phyloP scores from a whole-genome alignment of 2,329 filamentous ascomycete genomes.

The Neospermospora avenae region DNA sequence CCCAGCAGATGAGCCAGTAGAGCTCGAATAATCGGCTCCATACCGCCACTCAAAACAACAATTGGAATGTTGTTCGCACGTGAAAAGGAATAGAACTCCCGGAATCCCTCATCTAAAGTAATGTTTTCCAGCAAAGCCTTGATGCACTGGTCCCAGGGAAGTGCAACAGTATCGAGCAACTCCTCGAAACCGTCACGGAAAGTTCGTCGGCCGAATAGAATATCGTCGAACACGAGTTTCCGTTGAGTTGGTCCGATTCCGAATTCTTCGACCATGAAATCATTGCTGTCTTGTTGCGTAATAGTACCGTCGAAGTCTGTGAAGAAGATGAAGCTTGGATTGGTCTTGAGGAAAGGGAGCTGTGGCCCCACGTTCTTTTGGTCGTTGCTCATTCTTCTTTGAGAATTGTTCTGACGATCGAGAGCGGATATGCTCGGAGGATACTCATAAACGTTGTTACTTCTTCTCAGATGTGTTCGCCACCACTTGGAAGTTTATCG shows the following conservation, averaged over 20 bases:
- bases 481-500: too few relatives aligned
- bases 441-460: too few relatives aligned
- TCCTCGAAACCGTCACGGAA: constrained; percentile 86
- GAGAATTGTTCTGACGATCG: too few relatives aligned
- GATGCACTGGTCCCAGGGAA: constrained; percentile 78
- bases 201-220: constrained; percentile 64
- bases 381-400: neutral
- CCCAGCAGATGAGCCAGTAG: constrained; percentile 78
- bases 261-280: constrained; percentile 81
- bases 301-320: constrained; percentile 98
- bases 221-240: constrained; percentile 68
- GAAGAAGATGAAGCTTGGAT: constrained; percentile 78
- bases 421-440: neutral
- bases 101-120: constrained; percentile 82
- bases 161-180: constrained; percentile 85
- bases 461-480: too few relatives aligned
- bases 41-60: constrained; percentile 88
- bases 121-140: constrained; percentile 76
- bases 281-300: constrained; percentile 66
- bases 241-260: constrained; percentile 75
- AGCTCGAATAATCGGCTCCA: constrained; percentile 85
- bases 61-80: constrained; percentile 80
- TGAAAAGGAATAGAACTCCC: constrained; percentile 81
- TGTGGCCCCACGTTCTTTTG: neutral
- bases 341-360: neutral